These are phyloP conservation scores for Sorghum bicolor DNA, from an alignment of 176 grass and related monocot species.

Conservation along the genomic window DNA sequence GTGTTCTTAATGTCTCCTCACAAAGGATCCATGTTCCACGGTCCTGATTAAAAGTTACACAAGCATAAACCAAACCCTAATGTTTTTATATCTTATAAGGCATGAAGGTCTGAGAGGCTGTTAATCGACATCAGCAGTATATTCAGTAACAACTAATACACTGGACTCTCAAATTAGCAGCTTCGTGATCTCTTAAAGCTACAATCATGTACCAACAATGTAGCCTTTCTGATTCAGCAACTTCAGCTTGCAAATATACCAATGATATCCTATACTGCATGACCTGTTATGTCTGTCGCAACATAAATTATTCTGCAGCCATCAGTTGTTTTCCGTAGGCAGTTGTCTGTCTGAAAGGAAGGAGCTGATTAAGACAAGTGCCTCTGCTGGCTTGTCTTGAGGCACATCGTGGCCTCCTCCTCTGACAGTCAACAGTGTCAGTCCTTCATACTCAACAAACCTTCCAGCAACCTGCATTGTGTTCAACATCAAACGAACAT, in stretches of 20 bases:
- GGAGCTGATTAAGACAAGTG: constrained; percentile 68
- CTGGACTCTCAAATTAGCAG: constrained; percentile 5
- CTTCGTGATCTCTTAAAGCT: constrained; percentile 39
- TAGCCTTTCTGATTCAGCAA: neutral
- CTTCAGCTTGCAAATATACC: neutral
- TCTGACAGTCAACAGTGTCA: constrained; percentile 77
- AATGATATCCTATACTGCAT: neutral
- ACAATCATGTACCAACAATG: constrained; percentile 22
- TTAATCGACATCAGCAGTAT: constrained; percentile 37
- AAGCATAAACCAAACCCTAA: constrained; percentile 33
- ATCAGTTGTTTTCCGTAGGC: constrained; percentile 26
- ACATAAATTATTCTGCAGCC: neutral
- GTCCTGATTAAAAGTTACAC: constrained; percentile 27
- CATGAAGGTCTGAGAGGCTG: neutral
- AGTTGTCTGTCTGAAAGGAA: constrained; percentile 52
- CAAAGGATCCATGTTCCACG: neutral
- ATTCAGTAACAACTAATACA: constrained; percentile 43
- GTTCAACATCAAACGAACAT: neutral
- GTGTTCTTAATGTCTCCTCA: too few relatives aligned
- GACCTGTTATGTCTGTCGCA: neutral
- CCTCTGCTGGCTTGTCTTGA: constrained; percentile 49
- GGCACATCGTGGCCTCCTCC: constrained; percentile 82
- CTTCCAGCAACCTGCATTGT: constrained; percentile 70
- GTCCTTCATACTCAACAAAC: constrained; percentile 62
- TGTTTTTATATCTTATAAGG: neutral